These are phyloP conservation scores for Vicia sativa DNA, from an alignment of 306 rosid species.

Conservation along the genomic window DNA sequence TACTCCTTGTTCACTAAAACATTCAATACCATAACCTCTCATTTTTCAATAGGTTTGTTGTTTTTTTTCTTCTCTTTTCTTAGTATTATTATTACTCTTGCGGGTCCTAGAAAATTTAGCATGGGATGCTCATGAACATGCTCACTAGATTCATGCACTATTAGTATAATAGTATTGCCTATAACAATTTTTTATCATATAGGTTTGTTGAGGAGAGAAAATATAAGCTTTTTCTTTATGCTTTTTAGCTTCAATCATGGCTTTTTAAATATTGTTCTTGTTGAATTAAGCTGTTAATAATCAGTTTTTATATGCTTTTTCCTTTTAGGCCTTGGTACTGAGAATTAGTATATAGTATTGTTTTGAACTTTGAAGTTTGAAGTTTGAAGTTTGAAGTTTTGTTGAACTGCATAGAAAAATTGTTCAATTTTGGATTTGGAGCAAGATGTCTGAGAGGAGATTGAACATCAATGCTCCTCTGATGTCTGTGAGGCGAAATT, in stretches of 20 bases:
- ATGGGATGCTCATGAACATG: constrained; percentile 18
- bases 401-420: neutral
- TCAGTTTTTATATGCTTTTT: neutral
- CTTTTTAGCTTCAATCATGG: constrained; percentile 5
- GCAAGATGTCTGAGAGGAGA: constrained; percentile 70
- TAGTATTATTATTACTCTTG: neutral
- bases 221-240: neutral
- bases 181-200: constrained; percentile 5
- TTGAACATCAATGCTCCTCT: constrained; percentile 86
- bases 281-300: constrained; percentile 10
- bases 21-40: neutral
- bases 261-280: neutral
- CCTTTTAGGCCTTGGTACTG: constrained; percentile 24
- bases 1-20: neutral
- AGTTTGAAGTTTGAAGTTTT: constrained; percentile 14
- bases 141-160: constrained; percentile 15
- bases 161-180: neutral
- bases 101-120: constrained; percentile 26
- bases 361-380: constrained; percentile 26
- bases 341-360: constrained; percentile 11
- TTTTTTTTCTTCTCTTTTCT: constrained; percentile 19
- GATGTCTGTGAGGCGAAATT: constrained; percentile 79
- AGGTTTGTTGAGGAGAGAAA: neutral
- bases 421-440: constrained; percentile 33
- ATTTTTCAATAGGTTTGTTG: constrained; percentile 26